These are phyloP conservation scores for Alloteropsis angusta DNA, from an alignment of 202 grass and related monocot genomes.

Conservation along the genomic window DNA sequence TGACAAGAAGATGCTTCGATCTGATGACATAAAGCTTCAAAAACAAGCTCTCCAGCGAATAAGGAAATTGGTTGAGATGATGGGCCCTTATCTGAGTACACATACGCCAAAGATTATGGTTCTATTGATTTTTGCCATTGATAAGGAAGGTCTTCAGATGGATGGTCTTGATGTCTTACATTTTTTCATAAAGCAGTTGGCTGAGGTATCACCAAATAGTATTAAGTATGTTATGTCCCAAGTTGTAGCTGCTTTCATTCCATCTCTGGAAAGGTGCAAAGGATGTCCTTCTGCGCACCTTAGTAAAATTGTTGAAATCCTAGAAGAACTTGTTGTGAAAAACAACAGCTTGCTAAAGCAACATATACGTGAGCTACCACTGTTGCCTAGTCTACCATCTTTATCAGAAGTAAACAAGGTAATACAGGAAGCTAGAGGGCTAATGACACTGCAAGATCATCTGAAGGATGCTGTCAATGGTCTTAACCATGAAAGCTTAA, in stretches of 20 bases:
- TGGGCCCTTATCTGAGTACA: constrained; percentile 90
- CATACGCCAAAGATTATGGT: constrained; percentile 98
- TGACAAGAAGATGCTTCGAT: constrained; percentile 87
- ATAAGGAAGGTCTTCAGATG: constrained; percentile 87
- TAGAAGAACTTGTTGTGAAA: constrained; percentile 85
- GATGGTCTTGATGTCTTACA: constrained; percentile 64
- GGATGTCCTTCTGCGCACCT: constrained; percentile 55
- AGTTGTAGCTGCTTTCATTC: constrained; percentile 89
- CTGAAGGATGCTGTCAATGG: constrained; percentile 79
- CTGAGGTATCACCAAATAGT: constrained; percentile 70
- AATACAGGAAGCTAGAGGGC: constrained; percentile 89
- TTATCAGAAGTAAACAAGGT: constrained; percentile 85
- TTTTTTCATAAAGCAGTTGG: constrained; percentile 84
- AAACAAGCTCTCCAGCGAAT: constrained; percentile 75
- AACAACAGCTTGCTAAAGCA: constrained; percentile 57
- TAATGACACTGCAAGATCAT: constrained; percentile 73
- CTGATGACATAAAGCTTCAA: constrained; percentile 66
- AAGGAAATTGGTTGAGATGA: constrained; percentile 86
- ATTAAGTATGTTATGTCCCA: constrained; percentile 94
- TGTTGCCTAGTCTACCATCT: constrained; percentile 75
- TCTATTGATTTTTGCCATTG: constrained; percentile 75
- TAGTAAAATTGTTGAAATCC: constrained; percentile 74
- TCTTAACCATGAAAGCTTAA: constrained; percentile 95
- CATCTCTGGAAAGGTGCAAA: constrained; percentile 62
- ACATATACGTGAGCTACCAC: constrained; percentile 78